Percentiles rank a stretch among this genome's conserved stretches.
Evolutionary conservation across 1,284 basidiomycete genomes (phyloP).

Genomic region (Pisolithus thermaeus): DNA sequence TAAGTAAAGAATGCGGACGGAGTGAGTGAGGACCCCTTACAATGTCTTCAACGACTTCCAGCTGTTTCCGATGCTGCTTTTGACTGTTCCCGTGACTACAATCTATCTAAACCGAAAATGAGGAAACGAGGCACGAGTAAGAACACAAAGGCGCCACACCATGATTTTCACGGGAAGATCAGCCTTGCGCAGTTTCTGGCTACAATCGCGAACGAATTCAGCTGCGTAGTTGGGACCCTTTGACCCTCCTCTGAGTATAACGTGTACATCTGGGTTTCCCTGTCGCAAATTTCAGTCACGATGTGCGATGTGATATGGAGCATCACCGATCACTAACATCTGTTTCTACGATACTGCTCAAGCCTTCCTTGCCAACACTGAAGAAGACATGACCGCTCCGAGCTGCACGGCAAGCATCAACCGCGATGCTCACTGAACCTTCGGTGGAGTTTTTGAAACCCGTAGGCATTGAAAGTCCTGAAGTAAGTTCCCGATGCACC

Average conservation of each 20-base stretch:
- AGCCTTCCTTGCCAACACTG: slow-evolving; percentile 87
- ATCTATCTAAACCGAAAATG: slow-evolving; percentile 58
- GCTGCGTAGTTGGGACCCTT: slow-evolving; percentile 83
- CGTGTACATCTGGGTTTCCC: slow-evolving; percentile 87
- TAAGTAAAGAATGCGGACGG: background rate
- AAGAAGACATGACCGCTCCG: slow-evolving; percentile 87
- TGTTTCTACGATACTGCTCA: slow-evolving; percentile 90
- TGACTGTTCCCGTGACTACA: slow-evolving; percentile 94
- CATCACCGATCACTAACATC: slow-evolving; percentile 39
- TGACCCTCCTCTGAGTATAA: slow-evolving; percentile 85
- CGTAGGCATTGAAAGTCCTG: slow-evolving; percentile 86
- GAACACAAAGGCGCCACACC: slow-evolving; percentile 40
- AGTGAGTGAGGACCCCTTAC: slow-evolving; percentile 37
- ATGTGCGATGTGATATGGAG: background rate
- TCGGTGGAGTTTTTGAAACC: slow-evolving; percentile 78
- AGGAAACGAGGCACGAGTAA: background rate
- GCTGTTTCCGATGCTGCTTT: slow-evolving; percentile 82
- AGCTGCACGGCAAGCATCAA: slow-evolving; percentile 90
- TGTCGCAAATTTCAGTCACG: slow-evolving; percentile 25
- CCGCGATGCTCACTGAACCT: slow-evolving; percentile 75
- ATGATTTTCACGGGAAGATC: slow-evolving; percentile 78
- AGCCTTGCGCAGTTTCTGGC: slow-evolving; percentile 74
- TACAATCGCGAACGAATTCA: slow-evolving; percentile 74
- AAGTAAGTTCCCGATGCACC: slow-evolving; percentile 85
- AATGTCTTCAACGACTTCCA: slow-evolving; percentile 80